A percentile compares a stretch with the other conserved stretches of the same genome.
These are phyloP conservation scores for Ceriops decandra DNA, from an alignment of 345 rosid species.

Conservation along the genomic window DNA sequence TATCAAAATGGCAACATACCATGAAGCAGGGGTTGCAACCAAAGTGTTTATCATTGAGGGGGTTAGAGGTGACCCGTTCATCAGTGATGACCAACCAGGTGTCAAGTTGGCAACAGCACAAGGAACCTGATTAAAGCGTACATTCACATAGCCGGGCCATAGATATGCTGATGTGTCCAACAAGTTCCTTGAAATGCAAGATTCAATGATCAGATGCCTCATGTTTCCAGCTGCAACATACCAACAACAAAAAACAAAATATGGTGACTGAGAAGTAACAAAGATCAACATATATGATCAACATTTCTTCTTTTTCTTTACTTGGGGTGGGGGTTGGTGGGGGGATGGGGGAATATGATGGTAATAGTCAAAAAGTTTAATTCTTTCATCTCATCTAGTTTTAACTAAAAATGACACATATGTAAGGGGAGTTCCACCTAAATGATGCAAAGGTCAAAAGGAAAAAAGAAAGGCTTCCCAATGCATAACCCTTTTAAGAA, in stretches of 20 bases:
- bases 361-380: not conserved
- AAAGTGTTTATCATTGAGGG: conserved; percentile 60
- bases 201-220: conserved; percentile 96
- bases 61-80: conserved; percentile 84
- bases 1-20: conserved; percentile 45
- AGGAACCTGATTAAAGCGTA: conserved; percentile 55
- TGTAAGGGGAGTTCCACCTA: not conserved
- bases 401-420: too few species aligned
- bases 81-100: conserved; percentile 77
- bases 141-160: conserved; percentile 83
- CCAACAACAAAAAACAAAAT: not conserved
- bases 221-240: conserved; percentile 75
- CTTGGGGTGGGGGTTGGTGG: not conserved
- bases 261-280: not conserved
- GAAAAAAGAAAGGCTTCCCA: too few species aligned
- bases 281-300: not conserved
- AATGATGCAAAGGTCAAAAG: not conserved
- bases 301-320: too few species aligned
- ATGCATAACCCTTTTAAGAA: too few species aligned
- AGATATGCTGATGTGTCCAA: conserved; percentile 85
- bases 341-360: not conserved
- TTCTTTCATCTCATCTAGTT: not conserved
- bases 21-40: conserved; percentile 84
- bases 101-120: conserved; percentile 46
- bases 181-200: conserved; percentile 85